Evolutionary conservation across 257 asterid species (phyloP).

Genomic region (Leptodermis oblonga): DNA sequence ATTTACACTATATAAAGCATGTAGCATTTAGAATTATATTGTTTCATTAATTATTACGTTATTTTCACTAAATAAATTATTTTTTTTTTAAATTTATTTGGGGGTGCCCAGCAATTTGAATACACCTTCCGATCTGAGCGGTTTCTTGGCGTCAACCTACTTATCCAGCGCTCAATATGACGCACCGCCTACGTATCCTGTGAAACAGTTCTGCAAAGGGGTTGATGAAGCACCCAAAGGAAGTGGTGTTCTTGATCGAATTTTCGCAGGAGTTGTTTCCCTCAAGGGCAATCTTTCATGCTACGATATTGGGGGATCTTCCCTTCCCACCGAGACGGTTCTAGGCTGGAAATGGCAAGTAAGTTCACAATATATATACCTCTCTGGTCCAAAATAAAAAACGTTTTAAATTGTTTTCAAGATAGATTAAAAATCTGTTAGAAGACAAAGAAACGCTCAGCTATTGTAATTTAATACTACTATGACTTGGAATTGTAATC

Average conservation of each 20-base stretch:
- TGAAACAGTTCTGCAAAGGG: conserved; percentile 44
- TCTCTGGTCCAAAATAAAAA: too few species aligned
- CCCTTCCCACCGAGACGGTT: conserved; percentile 23
- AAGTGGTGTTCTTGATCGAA: conserved; percentile 38
- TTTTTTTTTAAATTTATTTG: too few species aligned
- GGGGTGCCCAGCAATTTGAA: too few species aligned
- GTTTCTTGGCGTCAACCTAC: conserved; percentile 36
- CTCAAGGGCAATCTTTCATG: conserved; percentile 27
- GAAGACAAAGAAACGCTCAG: too few species aligned
- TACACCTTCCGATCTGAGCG: conserved; percentile 30
- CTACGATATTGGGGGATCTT: conserved; percentile 15
- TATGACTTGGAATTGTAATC: too few species aligned
- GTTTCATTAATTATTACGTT: too few species aligned
- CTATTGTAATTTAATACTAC: too few species aligned
- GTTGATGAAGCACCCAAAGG: conserved; percentile 43
- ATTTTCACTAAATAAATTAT: too few species aligned
- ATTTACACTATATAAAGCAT: too few species aligned
- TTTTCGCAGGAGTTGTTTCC: conserved; percentile 45
- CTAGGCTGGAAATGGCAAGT: conserved; percentile 78
- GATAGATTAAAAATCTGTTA: too few species aligned
- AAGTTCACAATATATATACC: conserved; percentile 18
- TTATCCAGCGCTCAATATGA: conserved; percentile 51
- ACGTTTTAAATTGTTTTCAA: too few species aligned
- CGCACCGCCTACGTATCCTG: conserved; percentile 40
- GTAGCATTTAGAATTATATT: too few species aligned